These are phyloP conservation scores for Dothistroma septosporum DNA, from an alignment of 2,329 filamentous ascomycete species.

Conservation along the genomic window DNA sequence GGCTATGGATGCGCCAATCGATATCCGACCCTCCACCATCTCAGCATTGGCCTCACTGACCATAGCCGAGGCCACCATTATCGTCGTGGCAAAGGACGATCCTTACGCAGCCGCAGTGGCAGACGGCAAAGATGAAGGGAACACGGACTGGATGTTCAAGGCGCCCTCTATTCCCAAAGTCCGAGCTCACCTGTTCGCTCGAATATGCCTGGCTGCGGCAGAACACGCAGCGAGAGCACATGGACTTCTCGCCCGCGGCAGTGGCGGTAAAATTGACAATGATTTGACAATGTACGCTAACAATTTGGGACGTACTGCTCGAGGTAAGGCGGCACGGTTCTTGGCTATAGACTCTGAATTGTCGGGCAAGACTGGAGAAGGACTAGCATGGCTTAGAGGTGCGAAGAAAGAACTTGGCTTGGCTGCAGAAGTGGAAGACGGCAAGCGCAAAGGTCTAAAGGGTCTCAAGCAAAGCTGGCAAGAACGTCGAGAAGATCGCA, in stretches of 20 bases:
- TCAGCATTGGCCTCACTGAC: constrained; percentile 57
- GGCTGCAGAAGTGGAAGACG: constrained; percentile 39
- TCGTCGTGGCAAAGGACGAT: constrained; percentile 90
- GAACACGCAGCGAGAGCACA: constrained; percentile 77
- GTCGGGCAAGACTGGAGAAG: constrained; percentile 74
- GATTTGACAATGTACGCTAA: constrained; percentile 69
- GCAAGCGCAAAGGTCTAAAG: constrained; percentile 55
- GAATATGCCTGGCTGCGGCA: constrained; percentile 79
- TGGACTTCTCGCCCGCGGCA: constrained; percentile 45
- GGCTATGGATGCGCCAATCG: constrained; percentile 38
- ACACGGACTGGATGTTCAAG: constrained; percentile 96
- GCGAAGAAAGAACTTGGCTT: constrained; percentile 72
- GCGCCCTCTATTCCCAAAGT: constrained; percentile 84
- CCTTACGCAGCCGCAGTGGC: constrained; percentile 81
- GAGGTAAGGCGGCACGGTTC: constrained; percentile 84
- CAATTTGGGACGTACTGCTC: constrained; percentile 68
- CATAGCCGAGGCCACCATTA: constrained; percentile 80
- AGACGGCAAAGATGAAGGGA: constrained; percentile 74
- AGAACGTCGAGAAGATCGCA: constrained; percentile 74
- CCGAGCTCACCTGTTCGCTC: constrained; percentile 79
- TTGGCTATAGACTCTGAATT: constrained; percentile 86
- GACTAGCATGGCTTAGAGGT: constrained; percentile 79
- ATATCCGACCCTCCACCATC: constrained; percentile 43
- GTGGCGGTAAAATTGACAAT: constrained; percentile 55
- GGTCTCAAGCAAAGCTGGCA: constrained; percentile 69